Evolutionary conservation across 164 flowering plant genomes (phyloP).

Genomic region (Magnolia kwangsiensis): DNA sequence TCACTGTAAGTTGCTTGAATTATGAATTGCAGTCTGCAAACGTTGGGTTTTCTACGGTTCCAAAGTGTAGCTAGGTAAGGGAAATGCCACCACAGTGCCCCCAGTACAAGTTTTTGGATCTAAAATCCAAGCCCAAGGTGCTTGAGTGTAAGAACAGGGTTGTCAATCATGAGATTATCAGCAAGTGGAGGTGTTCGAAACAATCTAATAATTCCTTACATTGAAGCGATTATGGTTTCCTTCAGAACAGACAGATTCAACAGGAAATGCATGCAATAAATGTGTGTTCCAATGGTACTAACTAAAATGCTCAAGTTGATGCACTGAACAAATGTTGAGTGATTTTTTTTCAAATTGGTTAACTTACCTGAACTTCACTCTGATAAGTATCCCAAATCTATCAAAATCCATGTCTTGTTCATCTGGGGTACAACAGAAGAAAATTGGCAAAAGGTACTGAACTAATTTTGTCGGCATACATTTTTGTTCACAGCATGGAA

Average conservation of each 20-base stretch:
- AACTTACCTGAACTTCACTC: slow-evolving; percentile 91
- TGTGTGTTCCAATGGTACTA: background rate
- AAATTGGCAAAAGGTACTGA: slow-evolving; percentile 4
- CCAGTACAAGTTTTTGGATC: too few species aligned
- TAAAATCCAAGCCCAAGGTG: too few species aligned
- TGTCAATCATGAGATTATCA: too few species aligned
- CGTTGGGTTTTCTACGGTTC: too few species aligned
- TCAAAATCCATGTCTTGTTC: slow-evolving; percentile 83
- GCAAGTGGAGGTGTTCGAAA: too few species aligned
- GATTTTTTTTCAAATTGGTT: background rate
- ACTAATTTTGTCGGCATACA: background rate
- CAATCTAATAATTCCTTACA: background rate
- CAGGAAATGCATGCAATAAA: background rate
- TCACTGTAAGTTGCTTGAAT: too few species aligned
- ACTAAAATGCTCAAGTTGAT: background rate
- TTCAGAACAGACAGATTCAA: background rate
- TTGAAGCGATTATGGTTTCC: background rate
- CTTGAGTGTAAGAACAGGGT: too few species aligned
- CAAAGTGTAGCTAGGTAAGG: too few species aligned
- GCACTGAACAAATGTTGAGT: background rate
- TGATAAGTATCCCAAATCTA: slow-evolving; percentile 83
- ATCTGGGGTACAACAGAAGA: slow-evolving; percentile 41
- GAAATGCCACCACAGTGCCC: too few species aligned
- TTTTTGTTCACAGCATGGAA: background rate
- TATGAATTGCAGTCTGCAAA: too few species aligned